A percentile compares a stretch with the other conserved stretches of the same genome.
Conservation (phyloP, 1,284 basidiomycete genomes). For the Prillingera fragicola region DNA sequence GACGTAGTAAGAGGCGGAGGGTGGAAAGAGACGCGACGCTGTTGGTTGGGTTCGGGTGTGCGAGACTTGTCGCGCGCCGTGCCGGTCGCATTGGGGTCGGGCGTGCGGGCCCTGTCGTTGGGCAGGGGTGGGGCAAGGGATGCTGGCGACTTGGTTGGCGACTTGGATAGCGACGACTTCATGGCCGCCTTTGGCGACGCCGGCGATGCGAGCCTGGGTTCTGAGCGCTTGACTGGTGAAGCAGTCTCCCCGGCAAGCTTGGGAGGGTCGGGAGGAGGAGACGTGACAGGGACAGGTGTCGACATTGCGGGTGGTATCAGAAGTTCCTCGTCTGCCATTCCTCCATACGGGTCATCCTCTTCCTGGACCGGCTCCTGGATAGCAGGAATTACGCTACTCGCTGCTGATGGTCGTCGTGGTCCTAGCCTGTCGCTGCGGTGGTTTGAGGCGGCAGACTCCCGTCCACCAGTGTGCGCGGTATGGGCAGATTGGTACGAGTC, state of each 20-base stretch:
- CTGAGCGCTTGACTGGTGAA: not conserved
- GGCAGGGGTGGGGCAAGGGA: not conserved
- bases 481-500: not conserved
- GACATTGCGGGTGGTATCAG: too few relatives aligned
- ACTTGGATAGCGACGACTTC: not conserved
- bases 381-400: constrained; percentile 2
- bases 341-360: constrained; percentile 6
- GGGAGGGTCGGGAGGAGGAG: too few relatives aligned
- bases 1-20: constrained; percentile 44
- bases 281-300: too few relatives aligned
- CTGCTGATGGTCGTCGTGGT: constrained; percentile 1
- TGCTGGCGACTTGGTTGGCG: not conserved
- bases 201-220: not conserved
- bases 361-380: not conserved
- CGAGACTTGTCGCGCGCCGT: too few relatives aligned
- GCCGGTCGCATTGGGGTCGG: not conserved
- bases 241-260: too few relatives aligned
- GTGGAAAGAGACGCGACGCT: constrained; percentile 44
- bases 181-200: not conserved
- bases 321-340: constrained; percentile 9
- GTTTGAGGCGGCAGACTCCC: not conserved
- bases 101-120: not conserved
- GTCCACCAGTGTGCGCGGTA: not conserved
- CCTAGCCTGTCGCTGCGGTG: constrained; percentile 1
- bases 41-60: too few relatives aligned